Conservation (phyloP, 1,139 yeast species). For the Candida glucosophila region DNA sequence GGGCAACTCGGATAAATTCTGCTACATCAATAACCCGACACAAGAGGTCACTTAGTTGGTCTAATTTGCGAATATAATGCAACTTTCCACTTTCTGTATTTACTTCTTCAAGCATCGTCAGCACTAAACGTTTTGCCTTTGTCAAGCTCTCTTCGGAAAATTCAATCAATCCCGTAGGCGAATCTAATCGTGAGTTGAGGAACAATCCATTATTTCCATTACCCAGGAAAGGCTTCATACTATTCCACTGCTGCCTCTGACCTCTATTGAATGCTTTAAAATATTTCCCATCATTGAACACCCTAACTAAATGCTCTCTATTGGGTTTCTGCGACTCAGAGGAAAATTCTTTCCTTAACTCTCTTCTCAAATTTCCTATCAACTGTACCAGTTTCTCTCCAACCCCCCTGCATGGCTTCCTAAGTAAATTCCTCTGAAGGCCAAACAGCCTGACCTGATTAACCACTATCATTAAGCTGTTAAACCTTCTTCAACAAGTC, state of each 20-base stretch:
- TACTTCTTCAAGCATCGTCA: constrained; percentile 41
- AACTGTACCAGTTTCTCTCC: no score
- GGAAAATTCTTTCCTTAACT: no score
- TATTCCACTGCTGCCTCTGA: constrained; percentile 2
- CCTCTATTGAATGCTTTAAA: constrained; percentile 25
- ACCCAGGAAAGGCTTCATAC: constrained; percentile 38
- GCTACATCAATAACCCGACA: constrained; percentile 93
- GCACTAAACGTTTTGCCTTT: constrained; percentile 56
- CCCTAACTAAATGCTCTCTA: constrained; percentile 7
- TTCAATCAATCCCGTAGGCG: constrained; percentile 61
- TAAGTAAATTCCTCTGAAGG: not conserved
- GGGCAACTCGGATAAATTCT: constrained; percentile 84
- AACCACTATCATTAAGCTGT: no score
- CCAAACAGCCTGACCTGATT: not conserved
- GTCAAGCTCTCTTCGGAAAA: constrained; percentile 59
- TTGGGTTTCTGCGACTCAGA: no score
- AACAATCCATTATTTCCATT: constrained; percentile 59
- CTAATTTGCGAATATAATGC: constrained; percentile 58
- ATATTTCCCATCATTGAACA: constrained; percentile 41
- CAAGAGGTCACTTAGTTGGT: constrained; percentile 76
- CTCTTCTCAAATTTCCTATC: no score
- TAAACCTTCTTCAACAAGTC: no score
- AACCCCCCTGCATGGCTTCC: not conserved
- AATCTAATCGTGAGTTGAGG: constrained; percentile 55
- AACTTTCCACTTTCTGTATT: constrained; percentile 34